phyloP scores from a whole-genome alignment of 352 stramenopile genomes.

The Pythium grandisporangium region DNA sequence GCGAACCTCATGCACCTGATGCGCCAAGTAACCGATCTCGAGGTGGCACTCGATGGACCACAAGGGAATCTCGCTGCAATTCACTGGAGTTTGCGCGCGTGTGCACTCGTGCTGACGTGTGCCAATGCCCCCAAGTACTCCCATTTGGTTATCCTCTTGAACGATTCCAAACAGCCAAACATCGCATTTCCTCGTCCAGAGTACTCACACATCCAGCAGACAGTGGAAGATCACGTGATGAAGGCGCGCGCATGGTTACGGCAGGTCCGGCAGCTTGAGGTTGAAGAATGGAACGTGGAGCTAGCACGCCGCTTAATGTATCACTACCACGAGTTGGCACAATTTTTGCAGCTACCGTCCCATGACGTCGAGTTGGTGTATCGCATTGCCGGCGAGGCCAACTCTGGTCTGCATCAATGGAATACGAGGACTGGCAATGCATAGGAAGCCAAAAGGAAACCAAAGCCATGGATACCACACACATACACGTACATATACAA shows the following conservation, averaged over 20 bases:
- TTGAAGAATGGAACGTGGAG: slow-evolving; percentile 60
- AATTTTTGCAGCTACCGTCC: slow-evolving; percentile 58
- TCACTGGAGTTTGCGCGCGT: slow-evolving; percentile 75
- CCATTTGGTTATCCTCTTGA: slow-evolving; percentile 54
- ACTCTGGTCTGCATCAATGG: too few species aligned
- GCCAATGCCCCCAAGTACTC: slow-evolving; percentile 47
- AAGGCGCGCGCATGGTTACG: slow-evolving; percentile 58
- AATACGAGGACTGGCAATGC: too few species aligned
- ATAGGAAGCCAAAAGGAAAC: too few species aligned
- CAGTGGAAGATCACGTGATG: slow-evolving; percentile 53
- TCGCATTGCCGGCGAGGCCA: slow-evolving; percentile 13
- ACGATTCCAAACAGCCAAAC: slow-evolving; percentile 34
- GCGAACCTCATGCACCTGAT: slow-evolving; percentile 31
- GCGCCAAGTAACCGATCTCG: slow-evolving; percentile 42
- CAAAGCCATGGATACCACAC: too few species aligned
- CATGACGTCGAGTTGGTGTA: slow-evolving; percentile 57
- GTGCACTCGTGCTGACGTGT: slow-evolving; percentile 41
- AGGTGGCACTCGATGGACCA: slow-evolving; percentile 43
- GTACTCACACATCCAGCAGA: slow-evolving; percentile 62
- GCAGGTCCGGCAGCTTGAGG: slow-evolving; percentile 50
- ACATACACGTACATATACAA: too few species aligned
- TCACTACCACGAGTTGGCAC: slow-evolving; percentile 40
- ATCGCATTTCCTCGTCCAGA: slow-evolving; percentile 55
- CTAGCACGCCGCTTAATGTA: slow-evolving; percentile 28
- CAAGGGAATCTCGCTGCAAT: slow-evolving; percentile 46